Conservation (phyloP, 1,139 yeast genomes). For the Barnettozyma hawaiiensis region DNA sequence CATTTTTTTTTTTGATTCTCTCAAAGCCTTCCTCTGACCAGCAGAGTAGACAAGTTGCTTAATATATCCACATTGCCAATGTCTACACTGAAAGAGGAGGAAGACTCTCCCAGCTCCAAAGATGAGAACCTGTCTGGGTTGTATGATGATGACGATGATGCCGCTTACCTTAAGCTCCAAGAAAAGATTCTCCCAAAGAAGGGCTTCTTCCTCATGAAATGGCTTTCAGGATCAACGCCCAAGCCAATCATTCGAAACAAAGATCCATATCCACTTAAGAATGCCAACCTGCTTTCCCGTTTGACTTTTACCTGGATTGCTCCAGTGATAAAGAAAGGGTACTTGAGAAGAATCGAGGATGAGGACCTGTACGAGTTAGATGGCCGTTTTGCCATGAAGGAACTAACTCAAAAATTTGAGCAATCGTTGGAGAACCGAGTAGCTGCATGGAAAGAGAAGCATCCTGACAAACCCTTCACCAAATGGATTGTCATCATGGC, state of each 20-base stretch:
- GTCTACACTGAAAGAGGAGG: background rate
- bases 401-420: conserved; percentile 25
- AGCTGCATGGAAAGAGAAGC: conserved; percentile 22
- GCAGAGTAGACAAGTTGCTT: background rate
- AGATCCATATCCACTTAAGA: conserved; percentile 29
- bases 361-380: conserved; percentile 37
- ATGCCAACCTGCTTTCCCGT: conserved; percentile 32
- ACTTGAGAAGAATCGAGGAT: conserved; percentile 38
- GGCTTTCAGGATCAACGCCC: conserved; percentile 15
- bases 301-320: conserved; percentile 38
- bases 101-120: background rate
- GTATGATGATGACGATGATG: background rate
- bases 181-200: conserved; percentile 10
- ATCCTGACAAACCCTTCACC: conserved; percentile 27
- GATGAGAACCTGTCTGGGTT: background rate
- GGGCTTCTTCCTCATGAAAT: conserved; percentile 7
- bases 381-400: conserved; percentile 32
- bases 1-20: background rate
- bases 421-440: conserved; percentile 22
- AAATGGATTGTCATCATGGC: conserved; percentile 35
- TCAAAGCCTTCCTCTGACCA: too few species aligned
- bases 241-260: conserved; percentile 28
- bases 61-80: background rate
- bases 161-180: background rate
- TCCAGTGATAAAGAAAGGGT: conserved; percentile 39